Base-by-base conservation (phyloP, 2,329 filamentous ascomycete species). In the Cytospora leucostoma region DNA sequence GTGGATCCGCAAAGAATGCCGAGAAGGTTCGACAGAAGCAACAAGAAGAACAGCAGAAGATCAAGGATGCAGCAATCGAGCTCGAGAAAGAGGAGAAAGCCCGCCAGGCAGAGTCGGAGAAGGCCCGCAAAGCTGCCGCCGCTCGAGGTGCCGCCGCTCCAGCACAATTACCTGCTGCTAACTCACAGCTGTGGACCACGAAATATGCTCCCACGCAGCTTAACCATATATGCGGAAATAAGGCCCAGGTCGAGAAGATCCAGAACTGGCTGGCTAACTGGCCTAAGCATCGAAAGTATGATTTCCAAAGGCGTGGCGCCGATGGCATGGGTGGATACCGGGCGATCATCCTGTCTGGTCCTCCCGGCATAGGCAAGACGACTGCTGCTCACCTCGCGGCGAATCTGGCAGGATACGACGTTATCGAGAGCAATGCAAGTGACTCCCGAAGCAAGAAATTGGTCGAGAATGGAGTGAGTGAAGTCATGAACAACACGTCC, bases 321-420 rank as follows among this genome's bases (percentile, higher is more conserved):
- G 93, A 98, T 75, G 95, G 93, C 1, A 88, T 88, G 73, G 94
- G 94, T 38, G 83, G 84, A 0, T 91, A 90, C 70, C 88, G 95
- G 67, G 92, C 94, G n/a, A 88, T 98, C 68, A 96, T 98, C 74
- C 89, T 99, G 61, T 93, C 96, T 68, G 95, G 95, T 0, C 94
- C 95, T 17, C 95, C 95, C 35, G 95, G 95, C 19, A 97, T 99
- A 68, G 95, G 95, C 69, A 99, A 99, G 78, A 99, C 95, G 2
- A 99, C 95, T 37, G 92, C 96, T 56, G 95, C 95, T 32, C 95
- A 99, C 79, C 81, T 99, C 35, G 92, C 96, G 17, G 94, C 95
- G 0, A 96, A 93, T 71, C 79, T 98, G 21, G 93, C 96, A 73
- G 93, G 94, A 2, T 98, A 92, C 72, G 95, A 99, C 74, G 85